phyloP scores from a whole-genome alignment of 2,329 filamentous ascomycete genomes.

The Scedosporium aurantiacum region DNA sequence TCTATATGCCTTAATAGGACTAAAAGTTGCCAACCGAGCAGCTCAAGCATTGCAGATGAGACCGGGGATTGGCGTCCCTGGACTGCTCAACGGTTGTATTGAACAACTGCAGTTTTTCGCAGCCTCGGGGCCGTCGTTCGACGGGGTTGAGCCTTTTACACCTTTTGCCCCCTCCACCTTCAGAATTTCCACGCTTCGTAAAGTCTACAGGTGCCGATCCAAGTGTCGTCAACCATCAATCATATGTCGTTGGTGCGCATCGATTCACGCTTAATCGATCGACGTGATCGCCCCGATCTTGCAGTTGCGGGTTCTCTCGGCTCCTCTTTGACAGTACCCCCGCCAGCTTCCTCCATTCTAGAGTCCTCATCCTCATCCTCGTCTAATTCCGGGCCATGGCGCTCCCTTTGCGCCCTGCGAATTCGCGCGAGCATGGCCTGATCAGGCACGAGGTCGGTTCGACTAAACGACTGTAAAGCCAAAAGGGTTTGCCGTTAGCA shows the following conservation, averaged over 20 bases:
- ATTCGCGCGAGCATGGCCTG: constrained; percentile 3
- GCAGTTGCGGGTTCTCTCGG: background rate
- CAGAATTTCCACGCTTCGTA: no score
- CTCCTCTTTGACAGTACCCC: background rate
- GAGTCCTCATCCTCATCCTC: constrained; percentile 1
- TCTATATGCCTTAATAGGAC: background rate
- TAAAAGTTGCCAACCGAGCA: background rate
- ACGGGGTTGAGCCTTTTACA: no score
- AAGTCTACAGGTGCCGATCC: no score
- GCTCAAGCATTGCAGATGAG: background rate
- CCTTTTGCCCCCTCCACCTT: no score
- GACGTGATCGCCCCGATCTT: background rate
- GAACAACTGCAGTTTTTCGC: background rate
- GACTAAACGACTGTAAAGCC: background rate
- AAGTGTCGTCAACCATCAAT: no score
- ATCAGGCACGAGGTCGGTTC: constrained; percentile 1
- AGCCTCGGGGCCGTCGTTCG: no score
- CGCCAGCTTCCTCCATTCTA: background rate
- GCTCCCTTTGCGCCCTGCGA: background rate
- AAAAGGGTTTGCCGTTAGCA: background rate
- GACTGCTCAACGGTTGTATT: background rate
- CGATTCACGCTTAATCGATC: background rate
- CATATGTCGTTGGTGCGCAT: no score
- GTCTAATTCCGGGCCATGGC: background rate
- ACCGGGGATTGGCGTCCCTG: background rate